phyloP scores from a whole-genome alignment of 768 basidiomycete species.

The Rossbeevera mucosa region DNA sequence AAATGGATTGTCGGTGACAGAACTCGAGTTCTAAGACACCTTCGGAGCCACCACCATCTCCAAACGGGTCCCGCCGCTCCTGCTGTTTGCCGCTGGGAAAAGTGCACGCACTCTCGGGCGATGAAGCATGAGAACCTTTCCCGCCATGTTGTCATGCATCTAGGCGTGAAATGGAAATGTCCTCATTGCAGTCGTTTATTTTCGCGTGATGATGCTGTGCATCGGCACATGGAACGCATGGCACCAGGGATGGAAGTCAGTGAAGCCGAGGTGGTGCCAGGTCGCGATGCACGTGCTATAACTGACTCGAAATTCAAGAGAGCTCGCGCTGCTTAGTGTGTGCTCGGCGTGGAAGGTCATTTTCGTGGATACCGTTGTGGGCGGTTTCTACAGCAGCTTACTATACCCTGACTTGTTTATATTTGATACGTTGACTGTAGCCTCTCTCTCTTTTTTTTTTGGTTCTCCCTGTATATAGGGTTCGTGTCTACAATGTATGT shows the following conservation, averaged over 20 bases:
- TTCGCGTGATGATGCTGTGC: slow-evolving; percentile 32
- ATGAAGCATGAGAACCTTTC: slow-evolving; percentile 33
- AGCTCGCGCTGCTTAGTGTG: slow-evolving; percentile 4
- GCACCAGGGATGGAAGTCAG: slow-evolving; percentile 17
- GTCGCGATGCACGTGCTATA: slow-evolving; percentile 11
- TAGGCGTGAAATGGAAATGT: slow-evolving; percentile 29
- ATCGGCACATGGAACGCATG: slow-evolving; percentile 30
- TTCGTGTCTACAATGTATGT: background rate
- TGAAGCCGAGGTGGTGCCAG: slow-evolving; percentile 24
- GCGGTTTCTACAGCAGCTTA: background rate
- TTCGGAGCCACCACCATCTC: slow-evolving; percentile 23
- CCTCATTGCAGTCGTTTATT: slow-evolving; percentile 23
- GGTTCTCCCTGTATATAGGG: background rate
- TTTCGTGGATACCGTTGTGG: background rate
- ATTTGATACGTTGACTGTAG: background rate
- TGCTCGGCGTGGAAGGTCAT: background rate
- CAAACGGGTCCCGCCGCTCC: slow-evolving; percentile 12
- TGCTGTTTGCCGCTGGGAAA: slow-evolving; percentile 21
- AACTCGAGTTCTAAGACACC: slow-evolving; percentile 24
- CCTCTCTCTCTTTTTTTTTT: background rate
- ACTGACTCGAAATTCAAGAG: slow-evolving; percentile 3
- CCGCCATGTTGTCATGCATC: slow-evolving; percentile 28
- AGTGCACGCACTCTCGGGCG: slow-evolving; percentile 18
- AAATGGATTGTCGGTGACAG: slow-evolving; percentile 26
- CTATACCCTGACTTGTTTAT: slow-evolving; percentile 4